Base-by-base conservation (phyloP, 1,139 yeast species). In the Pichia sorboxylosa region DNA sequence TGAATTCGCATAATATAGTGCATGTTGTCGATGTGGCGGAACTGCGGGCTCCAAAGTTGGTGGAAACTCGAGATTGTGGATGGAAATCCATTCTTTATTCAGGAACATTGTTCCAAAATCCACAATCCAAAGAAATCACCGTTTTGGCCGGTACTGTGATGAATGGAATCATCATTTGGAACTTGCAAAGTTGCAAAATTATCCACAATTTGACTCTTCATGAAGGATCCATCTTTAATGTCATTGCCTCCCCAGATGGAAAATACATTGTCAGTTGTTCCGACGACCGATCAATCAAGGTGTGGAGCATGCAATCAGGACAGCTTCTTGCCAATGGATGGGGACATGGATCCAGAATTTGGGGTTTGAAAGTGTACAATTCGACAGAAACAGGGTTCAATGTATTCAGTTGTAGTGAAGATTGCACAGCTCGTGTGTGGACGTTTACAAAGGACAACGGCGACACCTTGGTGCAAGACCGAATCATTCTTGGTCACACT, bases 341-440 rank as follows among this genome's bases (percentile, higher is more conserved):
- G 96, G 97, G 97, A 13, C 98, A 90, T 52, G 79, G 82, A 4
- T 87, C 97, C 0, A 68, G 98, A 50, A 85, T 90, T 27, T 90
- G 98, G 98, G 70, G 69, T 27, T 61, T 90, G 33, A 64, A 64
- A 28, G 84, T 85, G 52, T 68, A 63, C 40, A 39, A 38, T 17
- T 24, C 32, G 6, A 30, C 18, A 3, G 28, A 27, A 2, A 21
- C 29, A 19, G 49, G 78, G 1, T 59, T 70, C 18, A 40, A 35
- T 15, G 49, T 69, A 3, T 54, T 68, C 42, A 79, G 93, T 55
- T 73, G 76, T 11, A 85, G 95, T 8, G 98, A 90, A 53, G 98
- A 90, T 54, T 73, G 92, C 46, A 78, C 94, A 0, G 70, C 83
- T n/a, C 66, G 96, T 42, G 50, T 78, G 0, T 90, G 98, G 98